A percentile compares a stretch with the other conserved stretches of the same genome.
These are phyloP conservation scores for Ophidiomyces ophidiicola DNA, from an alignment of 2,329 filamentous ascomycete species.

Conservation along the genomic window DNA sequence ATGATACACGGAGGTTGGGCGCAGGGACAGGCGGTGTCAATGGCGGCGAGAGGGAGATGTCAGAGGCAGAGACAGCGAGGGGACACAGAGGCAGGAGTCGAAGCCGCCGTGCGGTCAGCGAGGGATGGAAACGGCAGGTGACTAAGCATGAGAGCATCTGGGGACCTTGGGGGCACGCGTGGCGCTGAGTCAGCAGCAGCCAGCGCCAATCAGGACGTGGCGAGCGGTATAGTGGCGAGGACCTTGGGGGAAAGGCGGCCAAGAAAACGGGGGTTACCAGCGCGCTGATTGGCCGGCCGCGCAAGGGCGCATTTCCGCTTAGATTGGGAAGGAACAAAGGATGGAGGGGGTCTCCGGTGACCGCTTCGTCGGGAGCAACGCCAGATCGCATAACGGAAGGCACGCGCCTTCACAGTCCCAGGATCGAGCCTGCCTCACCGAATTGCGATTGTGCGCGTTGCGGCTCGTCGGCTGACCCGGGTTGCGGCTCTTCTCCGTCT, in stretches of 20 bases:
- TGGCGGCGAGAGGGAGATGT: background rate
- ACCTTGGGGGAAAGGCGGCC: constrained; percentile 9
- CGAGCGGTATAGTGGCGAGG: constrained; percentile 5
- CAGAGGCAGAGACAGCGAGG: background rate
- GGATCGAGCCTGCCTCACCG: constrained; percentile 11
- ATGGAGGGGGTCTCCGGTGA: no score
- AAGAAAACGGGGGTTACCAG: background rate
- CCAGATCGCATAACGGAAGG: background rate
- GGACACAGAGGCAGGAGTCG: background rate
- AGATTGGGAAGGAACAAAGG: background rate
- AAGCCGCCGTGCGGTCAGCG: background rate
- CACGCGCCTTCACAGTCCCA: constrained; percentile 2
- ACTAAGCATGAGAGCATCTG: background rate
- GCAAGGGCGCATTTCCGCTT: background rate
- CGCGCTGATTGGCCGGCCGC: constrained; percentile 4
- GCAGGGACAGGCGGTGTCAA: no score
- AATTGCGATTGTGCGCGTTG: background rate
- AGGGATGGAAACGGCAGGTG: no score
- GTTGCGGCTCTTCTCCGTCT: constrained; percentile 3
- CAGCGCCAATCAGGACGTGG: background rate
- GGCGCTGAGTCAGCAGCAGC: constrained; percentile 8
- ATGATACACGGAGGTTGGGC: no score
- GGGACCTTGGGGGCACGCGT: constrained; percentile 24
- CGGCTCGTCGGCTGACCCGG: constrained; percentile 6
- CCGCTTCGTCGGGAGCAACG: background rate